Evolutionary conservation across 148 eudicot genomes (phyloP).

Genomic region (Rhododendron henanense): DNA sequence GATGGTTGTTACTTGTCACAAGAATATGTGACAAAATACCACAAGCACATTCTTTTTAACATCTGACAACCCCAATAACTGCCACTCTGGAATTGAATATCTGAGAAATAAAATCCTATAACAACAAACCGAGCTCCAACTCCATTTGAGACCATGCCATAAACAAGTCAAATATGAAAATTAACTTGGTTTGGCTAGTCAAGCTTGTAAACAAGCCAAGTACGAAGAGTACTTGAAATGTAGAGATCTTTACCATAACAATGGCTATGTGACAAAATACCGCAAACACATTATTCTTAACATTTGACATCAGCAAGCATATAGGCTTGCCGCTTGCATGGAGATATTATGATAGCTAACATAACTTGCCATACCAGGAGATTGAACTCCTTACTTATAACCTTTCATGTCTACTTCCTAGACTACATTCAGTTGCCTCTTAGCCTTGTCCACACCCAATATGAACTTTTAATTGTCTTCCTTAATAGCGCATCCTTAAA

Average conservation of each 20-base stretch:
- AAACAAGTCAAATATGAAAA: neutral
- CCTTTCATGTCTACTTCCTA: neutral
- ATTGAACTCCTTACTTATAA: neutral
- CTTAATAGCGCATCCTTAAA: neutral
- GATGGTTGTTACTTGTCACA: neutral
- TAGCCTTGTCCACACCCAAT: neutral
- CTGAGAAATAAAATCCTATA: neutral
- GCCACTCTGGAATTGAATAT: neutral
- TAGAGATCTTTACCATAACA: neutral
- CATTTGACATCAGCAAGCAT: neutral
- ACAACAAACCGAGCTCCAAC: neutral
- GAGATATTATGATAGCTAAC: neutral
- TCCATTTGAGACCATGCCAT: neutral
- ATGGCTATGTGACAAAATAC: neutral
- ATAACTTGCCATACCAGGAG: neutral
- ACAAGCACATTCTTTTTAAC: neutral
- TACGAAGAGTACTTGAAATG: neutral
- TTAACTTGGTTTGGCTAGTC: neutral
- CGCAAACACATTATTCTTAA: neutral
- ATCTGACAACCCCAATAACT: neutral
- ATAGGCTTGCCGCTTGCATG: neutral
- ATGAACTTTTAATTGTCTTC: neutral
- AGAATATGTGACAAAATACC: neutral
- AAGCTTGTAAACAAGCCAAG: neutral
- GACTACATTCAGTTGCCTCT: neutral